These are phyloP conservation scores for Candolleomyces eurysporus DNA, from an alignment of 768 basidiomycete species.

Conservation along the genomic window DNA sequence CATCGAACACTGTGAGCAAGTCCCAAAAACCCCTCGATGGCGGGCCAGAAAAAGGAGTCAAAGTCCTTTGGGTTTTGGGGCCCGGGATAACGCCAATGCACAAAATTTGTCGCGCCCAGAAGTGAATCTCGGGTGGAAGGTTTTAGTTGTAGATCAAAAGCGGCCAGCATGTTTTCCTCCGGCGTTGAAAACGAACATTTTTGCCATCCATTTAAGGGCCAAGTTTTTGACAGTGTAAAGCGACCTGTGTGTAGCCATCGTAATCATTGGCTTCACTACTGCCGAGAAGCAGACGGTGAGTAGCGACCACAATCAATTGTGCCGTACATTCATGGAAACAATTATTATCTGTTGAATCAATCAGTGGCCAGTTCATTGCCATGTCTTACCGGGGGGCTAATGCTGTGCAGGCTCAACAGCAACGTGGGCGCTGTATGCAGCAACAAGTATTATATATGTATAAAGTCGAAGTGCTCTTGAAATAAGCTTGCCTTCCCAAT, in stretches of 20 bases:
- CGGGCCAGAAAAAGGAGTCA: conserved; percentile 12
- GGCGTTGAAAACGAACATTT: conserved; percentile 26
- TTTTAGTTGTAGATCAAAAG: conserved; percentile 41
- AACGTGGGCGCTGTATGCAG: too few species aligned
- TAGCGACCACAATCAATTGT: too few species aligned
- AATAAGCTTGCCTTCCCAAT: not conserved
- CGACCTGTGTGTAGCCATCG: too few species aligned
- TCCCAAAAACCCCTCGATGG: conserved; percentile 32
- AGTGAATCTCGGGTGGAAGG: conserved; percentile 31
- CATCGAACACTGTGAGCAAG: conserved; percentile 34
- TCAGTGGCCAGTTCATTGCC: too few species aligned
- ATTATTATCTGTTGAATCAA: too few species aligned
- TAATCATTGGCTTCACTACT: too few species aligned
- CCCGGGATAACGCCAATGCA: conserved; percentile 37
- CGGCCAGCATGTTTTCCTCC: conserved; percentile 35
- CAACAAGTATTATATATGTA: not conserved
- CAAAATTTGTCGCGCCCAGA: conserved; percentile 27
- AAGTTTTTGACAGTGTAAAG: too few species aligned
- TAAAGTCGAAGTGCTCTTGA: not conserved
- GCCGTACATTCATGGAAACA: too few species aligned
- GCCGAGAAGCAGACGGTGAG: too few species aligned
- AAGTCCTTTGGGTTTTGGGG: conserved; percentile 19
- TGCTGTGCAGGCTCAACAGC: too few species aligned
- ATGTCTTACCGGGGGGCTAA: too few species aligned
- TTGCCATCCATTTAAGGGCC: too few species aligned